Conservation (phyloP, 2,329 filamentous ascomycete species). For the Cercospora sp. region DNA sequence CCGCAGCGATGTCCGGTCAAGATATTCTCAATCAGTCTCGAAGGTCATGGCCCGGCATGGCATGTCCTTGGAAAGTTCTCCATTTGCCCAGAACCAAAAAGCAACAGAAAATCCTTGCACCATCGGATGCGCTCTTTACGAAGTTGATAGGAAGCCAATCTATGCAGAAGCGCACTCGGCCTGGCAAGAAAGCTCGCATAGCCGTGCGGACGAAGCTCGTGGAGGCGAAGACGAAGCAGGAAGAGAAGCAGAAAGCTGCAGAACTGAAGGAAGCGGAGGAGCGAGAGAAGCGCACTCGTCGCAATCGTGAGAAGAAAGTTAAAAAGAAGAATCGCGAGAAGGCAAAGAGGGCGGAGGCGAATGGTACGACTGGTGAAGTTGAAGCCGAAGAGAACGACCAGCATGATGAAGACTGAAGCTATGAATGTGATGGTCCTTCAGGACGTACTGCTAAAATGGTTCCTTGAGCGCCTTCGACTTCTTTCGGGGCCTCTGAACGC, state of each 20-base stretch:
- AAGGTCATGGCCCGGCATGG: slow-evolving; percentile 22
- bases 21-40: slow-evolving; percentile 19
- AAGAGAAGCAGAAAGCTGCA: slow-evolving; percentile 28
- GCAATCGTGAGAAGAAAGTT: slow-evolving; percentile 41
- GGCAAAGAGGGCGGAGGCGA: slow-evolving; percentile 35
- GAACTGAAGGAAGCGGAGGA: slow-evolving; percentile 35
- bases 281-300: slow-evolving; percentile 37
- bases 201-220: slow-evolving; percentile 31
- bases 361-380: neutral
- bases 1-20: slow-evolving; percentile 23
- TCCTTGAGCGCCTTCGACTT: neutral
- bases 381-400: neutral
- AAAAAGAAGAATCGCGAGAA: slow-evolving; percentile 39
- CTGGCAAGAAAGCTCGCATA: slow-evolving; percentile 38
- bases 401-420: neutral
- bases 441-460: neutral
- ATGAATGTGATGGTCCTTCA: neutral
- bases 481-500: neutral
- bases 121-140: slow-evolving; percentile 11
- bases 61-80: slow-evolving; percentile 29
- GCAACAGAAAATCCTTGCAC: slow-evolving; percentile 14
- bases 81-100: slow-evolving; percentile 20
- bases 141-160: slow-evolving; percentile 6
- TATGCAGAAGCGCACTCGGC: slow-evolving; percentile 30
- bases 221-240: slow-evolving; percentile 25